Percentiles rank a stretch among this genome's conserved stretches.
These are phyloP conservation scores for Dioszegia hungarica DNA, from an alignment of 768 basidiomycete genomes.

Conservation along the genomic window DNA sequence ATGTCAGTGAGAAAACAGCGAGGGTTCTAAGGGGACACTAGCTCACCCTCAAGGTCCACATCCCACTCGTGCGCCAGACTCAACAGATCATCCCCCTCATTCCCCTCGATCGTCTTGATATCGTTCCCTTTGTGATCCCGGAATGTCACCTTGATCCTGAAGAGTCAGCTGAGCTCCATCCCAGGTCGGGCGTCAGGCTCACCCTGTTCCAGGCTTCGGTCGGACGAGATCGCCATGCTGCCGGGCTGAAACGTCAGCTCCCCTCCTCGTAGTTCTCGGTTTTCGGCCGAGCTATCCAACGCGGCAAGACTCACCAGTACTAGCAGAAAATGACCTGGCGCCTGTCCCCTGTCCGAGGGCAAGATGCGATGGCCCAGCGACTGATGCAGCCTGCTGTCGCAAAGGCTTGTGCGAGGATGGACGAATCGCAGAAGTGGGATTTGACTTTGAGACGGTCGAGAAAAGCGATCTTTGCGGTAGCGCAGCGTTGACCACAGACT, in stretches of 20 bases:
- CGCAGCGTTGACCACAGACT: no score
- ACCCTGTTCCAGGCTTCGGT: constrained; percentile 44
- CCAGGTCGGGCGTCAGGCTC: constrained; percentile 3
- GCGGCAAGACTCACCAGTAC: no score
- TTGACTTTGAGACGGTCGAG: not conserved
- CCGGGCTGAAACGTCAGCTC: constrained; percentile 7
- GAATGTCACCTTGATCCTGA: constrained; percentile 82
- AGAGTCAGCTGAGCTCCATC: not conserved
- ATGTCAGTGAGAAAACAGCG: not conserved
- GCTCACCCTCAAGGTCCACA: constrained; percentile 85
- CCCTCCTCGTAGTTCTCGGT: no score
- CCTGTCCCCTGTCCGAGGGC: no score
- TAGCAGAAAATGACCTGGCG: no score
- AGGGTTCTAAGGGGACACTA: not conserved
- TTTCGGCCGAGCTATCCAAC: no score
- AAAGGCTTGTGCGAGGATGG: not conserved
- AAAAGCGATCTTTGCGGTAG: no score
- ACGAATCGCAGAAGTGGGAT: not conserved
- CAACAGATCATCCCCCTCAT: constrained; percentile 88
- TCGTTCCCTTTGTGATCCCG: constrained; percentile 76
- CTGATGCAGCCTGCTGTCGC: no score
- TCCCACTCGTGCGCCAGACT: constrained; percentile 91
- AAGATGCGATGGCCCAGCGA: no score
- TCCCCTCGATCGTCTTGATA: constrained; percentile 84
- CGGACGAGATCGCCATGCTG: constrained; percentile 39